Evolutionary conservation across 2,329 filamentous ascomycete genomes (phyloP), one percentile per base, ranked within the genome.

Genomic region (Decorospora gaudefroyi): DNA sequence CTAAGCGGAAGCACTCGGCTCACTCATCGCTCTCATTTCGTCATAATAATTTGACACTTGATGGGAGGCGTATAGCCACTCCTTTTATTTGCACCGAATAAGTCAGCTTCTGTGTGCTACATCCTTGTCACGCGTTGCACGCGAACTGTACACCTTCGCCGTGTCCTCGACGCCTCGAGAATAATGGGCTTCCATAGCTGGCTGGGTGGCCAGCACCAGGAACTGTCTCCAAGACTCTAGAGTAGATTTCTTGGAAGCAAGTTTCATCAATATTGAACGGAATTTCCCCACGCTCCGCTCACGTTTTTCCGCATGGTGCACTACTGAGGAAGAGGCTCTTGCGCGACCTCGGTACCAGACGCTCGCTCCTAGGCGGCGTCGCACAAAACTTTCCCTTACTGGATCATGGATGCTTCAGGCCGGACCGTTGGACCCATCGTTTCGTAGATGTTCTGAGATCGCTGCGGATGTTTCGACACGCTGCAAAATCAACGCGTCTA

Each of bases 341-440:
- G 57, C 54, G 48, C 56, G 50, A 53, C 47, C 47, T 61, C 61
- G 59, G 57, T 65, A 63, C 64, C 62, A 57, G 29, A 55, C 27
- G n/a, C n/a, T n/a, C n/a, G 35, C 51, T 49, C 30, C 46, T 52
- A 51, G 50, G 50, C 55, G 52, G 55, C 49, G 62, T 61, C 57
- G 49, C 56, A 60, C 62, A 54, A 48, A 47, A 31, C 17, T 41
- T 44, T 45, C 53, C 55, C 61, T 56, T 62, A 52, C 57, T 49
- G 52, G 45, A 47, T n/a, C n/a, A n/a, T n/a, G n/a, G n/a, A n/a
- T n/a, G 41, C 45, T 45, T 53, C 47, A 48, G 40, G 46, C 46
- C 39, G 34, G 29, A 31, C 46, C 42, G 43, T 49, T 55, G 42
- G 42, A 34, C 32, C 49, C 38, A 46, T 46, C 42, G 46, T 53